phyloP scores from a whole-genome alignment of 2,329 filamentous ascomycete species.

The Neonectria coccinea region DNA sequence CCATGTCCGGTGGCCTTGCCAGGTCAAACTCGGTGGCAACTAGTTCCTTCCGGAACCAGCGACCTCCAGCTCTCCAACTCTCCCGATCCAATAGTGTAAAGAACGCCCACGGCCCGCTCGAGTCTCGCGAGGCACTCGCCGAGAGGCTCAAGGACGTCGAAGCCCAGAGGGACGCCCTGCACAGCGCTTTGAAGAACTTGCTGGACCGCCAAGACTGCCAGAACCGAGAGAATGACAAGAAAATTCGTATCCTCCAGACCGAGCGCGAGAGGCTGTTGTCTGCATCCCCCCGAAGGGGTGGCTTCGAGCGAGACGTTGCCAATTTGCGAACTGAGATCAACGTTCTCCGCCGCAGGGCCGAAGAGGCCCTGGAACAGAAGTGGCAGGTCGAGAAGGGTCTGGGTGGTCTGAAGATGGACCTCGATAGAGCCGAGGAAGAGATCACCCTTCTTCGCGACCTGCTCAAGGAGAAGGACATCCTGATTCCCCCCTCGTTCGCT shows the following conservation, averaged over 20 bases:
- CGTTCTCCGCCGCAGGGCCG: conserved; percentile 84
- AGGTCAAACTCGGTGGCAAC: conserved; percentile 77
- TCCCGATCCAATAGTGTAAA: conserved; percentile 72
- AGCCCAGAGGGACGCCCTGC: conserved; percentile 91
- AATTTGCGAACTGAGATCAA: conserved; percentile 87
- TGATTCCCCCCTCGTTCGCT: conserved; percentile 71
- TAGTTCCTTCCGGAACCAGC: conserved; percentile 56
- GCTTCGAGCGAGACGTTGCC: conserved; percentile 86
- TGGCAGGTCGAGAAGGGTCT: conserved; percentile 95
- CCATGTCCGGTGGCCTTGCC: conserved; percentile 63
- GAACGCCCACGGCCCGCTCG: conserved; percentile 54
- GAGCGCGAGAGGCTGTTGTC: conserved; percentile 81
- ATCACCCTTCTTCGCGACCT: conserved; percentile 84
- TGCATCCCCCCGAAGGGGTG: conserved; percentile 76
- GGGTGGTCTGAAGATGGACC: conserved; percentile 91
- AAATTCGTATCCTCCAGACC: conserved; percentile 78
- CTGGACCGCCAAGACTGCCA: conserved; percentile 88
- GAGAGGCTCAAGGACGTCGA: conserved; percentile 93
- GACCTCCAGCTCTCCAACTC: conserved; percentile 56
- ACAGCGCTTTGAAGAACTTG: conserved; percentile 85
- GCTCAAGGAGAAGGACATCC: conserved; percentile 84
- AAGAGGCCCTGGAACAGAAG: conserved; percentile 95
- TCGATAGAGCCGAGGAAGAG: conserved; percentile 95
- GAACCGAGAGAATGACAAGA: conserved; percentile 85
- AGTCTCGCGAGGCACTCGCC: conserved; percentile 76